Conservation (phyloP, 1,284 basidiomycete genomes). For the Tylopilus sp. region DNA sequence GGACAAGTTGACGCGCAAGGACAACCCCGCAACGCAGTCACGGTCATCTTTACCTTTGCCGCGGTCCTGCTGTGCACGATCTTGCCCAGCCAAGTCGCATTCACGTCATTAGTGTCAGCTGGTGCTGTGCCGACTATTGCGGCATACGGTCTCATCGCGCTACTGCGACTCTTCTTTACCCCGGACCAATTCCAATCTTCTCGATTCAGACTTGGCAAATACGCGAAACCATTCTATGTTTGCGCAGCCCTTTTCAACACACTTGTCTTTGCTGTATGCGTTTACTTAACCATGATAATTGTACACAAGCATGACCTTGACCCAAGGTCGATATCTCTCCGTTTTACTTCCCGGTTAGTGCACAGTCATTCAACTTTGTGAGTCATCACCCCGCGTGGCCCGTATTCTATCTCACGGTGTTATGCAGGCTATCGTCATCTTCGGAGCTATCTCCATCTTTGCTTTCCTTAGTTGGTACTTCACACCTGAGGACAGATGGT, state of each 20-base stretch:
- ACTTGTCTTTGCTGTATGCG: constrained; percentile 64
- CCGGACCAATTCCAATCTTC: constrained; percentile 70
- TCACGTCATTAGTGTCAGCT: constrained; percentile 80
- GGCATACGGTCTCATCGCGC: constrained; percentile 74
- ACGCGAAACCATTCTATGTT: constrained; percentile 64
- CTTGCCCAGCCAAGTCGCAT: constrained; percentile 80
- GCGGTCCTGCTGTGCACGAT: constrained; percentile 75
- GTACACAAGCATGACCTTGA: not conserved
- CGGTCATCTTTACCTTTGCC: constrained; percentile 75
- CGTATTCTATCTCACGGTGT: constrained; percentile 12
- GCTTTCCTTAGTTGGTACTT: constrained; percentile 74
- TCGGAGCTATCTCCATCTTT: constrained; percentile 72
- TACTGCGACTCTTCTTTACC: constrained; percentile 70
- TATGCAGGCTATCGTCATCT: constrained; percentile 67
- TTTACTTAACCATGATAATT: not conserved
- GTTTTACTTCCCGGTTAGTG: constrained; percentile 74
- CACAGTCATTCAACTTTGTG: constrained; percentile 77
- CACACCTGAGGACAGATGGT: constrained; percentile 73
- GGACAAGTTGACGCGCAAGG: constrained; percentile 63
- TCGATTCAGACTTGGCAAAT: constrained; percentile 65
- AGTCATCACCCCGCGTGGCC: constrained; percentile 29
- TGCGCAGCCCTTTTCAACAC: constrained; percentile 67
- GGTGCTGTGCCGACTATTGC: constrained; percentile 79
- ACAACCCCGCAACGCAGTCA: constrained; percentile 78
- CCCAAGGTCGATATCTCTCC: constrained; percentile 71